These are phyloP conservation scores for Mycena maculata DNA, from an alignment of 768 basidiomycete genomes.

Conservation along the genomic window DNA sequence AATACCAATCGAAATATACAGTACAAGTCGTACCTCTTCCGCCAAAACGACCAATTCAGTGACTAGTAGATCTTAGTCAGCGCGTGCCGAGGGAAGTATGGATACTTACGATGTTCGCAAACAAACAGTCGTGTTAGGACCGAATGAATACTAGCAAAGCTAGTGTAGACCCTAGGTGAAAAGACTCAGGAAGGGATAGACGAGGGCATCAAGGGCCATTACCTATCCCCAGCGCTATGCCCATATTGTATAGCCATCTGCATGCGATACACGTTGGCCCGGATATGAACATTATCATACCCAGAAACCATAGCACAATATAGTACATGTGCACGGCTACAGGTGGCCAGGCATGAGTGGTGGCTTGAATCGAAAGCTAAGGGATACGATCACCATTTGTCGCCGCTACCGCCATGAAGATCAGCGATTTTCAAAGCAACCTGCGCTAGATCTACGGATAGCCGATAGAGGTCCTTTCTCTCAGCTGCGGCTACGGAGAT, in stretches of 20 bases:
- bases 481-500: conserved; percentile 64
- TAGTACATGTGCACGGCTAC: conserved; percentile 70
- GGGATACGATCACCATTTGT: conserved; percentile 67
- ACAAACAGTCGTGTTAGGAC: conserved; percentile 67
- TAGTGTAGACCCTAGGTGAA: conserved; percentile 66
- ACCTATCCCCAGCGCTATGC: conserved; percentile 77
- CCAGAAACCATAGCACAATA: conserved; percentile 74
- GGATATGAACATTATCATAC: conserved; percentile 74
- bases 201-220: neutral
- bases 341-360: conserved; percentile 12
- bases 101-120: conserved; percentile 68
- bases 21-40: conserved; percentile 63
- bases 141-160: conserved; percentile 67
- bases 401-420: conserved; percentile 67
- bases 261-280: conserved; percentile 68
- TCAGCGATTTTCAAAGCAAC: conserved; percentile 77
- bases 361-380: neutral
- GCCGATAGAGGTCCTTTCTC: conserved; percentile 70
- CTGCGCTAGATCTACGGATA: conserved; percentile 75
- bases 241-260: conserved; percentile 75
- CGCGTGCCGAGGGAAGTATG: neutral
- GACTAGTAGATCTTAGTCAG: conserved; percentile 51
- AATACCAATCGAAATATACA: conserved; percentile 1
- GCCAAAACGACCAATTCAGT: conserved; percentile 66
- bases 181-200: neutral